Evolutionary conservation across 352 stramenopile genomes (phyloP).

Genomic region (Pseudoperonospora humuli): DNA sequence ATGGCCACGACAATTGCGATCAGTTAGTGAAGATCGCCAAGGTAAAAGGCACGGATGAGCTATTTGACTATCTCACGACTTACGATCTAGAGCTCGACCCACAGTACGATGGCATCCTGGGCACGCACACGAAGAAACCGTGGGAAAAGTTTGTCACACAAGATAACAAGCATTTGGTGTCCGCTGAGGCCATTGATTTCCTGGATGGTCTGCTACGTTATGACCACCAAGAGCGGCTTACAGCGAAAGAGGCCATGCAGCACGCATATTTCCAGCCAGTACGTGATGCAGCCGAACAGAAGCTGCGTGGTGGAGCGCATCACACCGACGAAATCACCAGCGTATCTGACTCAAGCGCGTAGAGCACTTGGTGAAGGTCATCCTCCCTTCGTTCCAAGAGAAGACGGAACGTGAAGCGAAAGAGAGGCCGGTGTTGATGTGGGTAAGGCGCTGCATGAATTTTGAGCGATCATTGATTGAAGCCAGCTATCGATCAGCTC

Average conservation of each 20-base stretch:
- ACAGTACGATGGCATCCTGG: conserved; percentile 97
- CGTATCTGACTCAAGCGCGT: conserved; percentile 69
- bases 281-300: conserved; percentile 65
- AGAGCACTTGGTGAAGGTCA: conserved; percentile 21
- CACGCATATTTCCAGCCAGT: conserved; percentile 98
- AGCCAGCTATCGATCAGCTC: conserved; percentile 6
- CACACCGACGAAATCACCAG: conserved; percentile 67
- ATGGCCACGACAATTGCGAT: conserved; percentile 99
- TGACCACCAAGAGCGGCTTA: conserved; percentile 96
- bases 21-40: conserved; percentile 99
- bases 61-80: conserved; percentile 98
- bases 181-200: conserved; percentile 95
- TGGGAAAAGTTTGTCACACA: conserved; percentile 98
- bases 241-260: conserved; percentile 96
- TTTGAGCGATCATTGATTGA: conserved; percentile 6
- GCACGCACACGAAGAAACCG: conserved; percentile 95
- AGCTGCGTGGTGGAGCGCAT: conserved; percentile 40
- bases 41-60: conserved; percentile 95
- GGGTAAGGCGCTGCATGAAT: conserved; percentile 8
- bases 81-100: conserved; percentile 98
- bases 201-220: conserved; percentile 80
- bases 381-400: conserved; percentile 7
- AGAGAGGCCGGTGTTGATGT: conserved; percentile 10
- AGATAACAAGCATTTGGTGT: conserved; percentile 97
- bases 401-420: conserved; percentile 7